Conservation (phyloP, 1,284 basidiomycete genomes). For the Cryptococcus jaspeensis region DNA sequence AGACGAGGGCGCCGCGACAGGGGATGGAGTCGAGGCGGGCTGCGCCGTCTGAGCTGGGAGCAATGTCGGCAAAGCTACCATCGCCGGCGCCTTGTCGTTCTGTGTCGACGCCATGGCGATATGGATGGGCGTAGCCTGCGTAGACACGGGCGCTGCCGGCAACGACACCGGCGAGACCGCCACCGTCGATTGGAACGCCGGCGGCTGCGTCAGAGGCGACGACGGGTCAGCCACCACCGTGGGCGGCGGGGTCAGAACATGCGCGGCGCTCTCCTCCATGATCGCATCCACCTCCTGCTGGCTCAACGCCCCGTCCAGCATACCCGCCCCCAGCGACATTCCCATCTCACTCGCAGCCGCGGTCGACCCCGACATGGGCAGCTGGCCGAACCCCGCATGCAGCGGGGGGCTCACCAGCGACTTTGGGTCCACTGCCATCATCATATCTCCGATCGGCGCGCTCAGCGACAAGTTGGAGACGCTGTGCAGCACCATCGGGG, state of each 20-base stretch:
- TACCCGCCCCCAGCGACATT: conserved; percentile 11
- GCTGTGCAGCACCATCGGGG: conserved; percentile 34
- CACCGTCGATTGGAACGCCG: not conserved
- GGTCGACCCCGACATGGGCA: conserved; percentile 1
- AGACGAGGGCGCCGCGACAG: not conserved
- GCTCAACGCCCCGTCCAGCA: conserved; percentile 28
- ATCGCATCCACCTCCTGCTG: conserved; percentile 31
- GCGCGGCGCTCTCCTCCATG: conserved; percentile 7
- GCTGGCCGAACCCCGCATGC: conserved; percentile 5
- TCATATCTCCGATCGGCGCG: conserved; percentile 5
- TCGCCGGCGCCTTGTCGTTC: conserved; percentile 7
- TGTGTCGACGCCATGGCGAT: conserved; percentile 8
- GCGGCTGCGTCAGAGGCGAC: conserved; percentile 2
- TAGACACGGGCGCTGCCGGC: too few species aligned
- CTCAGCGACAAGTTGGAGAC: conserved; percentile 19
- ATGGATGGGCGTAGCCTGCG: conserved; percentile 12
- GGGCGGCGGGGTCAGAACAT: not conserved
- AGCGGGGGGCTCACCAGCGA: conserved; percentile 24
- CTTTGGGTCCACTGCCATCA: conserved; percentile 22
- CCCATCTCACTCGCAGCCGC: not conserved
- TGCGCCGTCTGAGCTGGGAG: not conserved
- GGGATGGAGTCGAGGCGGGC: not conserved
- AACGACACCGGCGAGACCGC: conserved; percentile 2
- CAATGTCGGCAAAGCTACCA: conserved; percentile 8
- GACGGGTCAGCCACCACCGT: conserved; percentile 1